Evolutionary conservation across 352 stramenopile genomes (phyloP), one percentile per base, ranked within the genome.

Genomic region (Phytophthora pluvialis): DNA sequence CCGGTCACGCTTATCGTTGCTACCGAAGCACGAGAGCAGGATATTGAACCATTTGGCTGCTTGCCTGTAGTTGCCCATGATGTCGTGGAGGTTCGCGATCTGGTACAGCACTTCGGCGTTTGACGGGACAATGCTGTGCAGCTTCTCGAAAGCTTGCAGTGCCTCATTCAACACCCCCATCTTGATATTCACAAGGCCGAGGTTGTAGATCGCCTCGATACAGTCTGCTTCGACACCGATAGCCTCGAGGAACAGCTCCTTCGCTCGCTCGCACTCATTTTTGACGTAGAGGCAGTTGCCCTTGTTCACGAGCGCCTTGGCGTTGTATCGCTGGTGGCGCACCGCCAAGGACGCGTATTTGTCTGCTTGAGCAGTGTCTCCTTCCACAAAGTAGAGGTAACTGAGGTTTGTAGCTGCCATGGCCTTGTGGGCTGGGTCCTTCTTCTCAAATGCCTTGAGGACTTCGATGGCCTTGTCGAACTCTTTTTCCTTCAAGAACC

Each of bases 291-390:
- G 74, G 60, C 97, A 99, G 72, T 99, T 99, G 38, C 91, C 97
- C 65, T 98, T 99, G 81, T 99, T 99, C 13, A 99, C 97, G 9
- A 99, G 83, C 29, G 96, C 97, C 58, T 98, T 98, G 39, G 95
- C 93, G 70, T 98, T 99, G 80, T 98, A 99, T 16, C 95, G 80
- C 52, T 98, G 89, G 55, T 97, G 85, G n/a, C 85, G 79, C 40
- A 99, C 91, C 9, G 96, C 96, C 58, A 98, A 69, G 5, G 83
- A 89, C 21, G 83, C 83, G 78, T 98, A 98, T 64, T 97, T 94
- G 63, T 98, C 92, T 3, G 97, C 96, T 52, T 93, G 88, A 18
- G 77, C 60, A 13, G 88, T 81, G 62, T 99, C 91, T 38, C 92
- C 93, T 71, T 99, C 92, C 40, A 99, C 88, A 53, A 99, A 99